Evolutionary conservation across 2,329 filamentous ascomycete genomes (phyloP).

Genomic region (Macrophomina pseudophaseolina): DNA sequence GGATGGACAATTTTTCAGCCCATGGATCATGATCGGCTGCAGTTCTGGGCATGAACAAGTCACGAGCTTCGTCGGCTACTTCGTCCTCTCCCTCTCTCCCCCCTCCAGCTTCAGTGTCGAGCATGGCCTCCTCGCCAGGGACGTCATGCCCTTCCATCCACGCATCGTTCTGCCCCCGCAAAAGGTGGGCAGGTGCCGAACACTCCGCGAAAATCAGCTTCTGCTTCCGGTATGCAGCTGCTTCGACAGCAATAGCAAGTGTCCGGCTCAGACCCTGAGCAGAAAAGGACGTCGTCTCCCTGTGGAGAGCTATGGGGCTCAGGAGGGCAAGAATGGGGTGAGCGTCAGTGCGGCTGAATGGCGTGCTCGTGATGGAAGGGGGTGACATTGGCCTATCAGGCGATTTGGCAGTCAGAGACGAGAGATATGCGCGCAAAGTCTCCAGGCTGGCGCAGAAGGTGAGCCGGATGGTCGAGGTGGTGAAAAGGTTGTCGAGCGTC

Average conservation of each 20-base stretch:
- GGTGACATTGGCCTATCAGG: neutral
- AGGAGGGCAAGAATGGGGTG: slow-evolving; percentile 60
- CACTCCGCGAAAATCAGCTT: slow-evolving; percentile 52
- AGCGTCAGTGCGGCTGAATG: slow-evolving; percentile 32
- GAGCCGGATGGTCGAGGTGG: slow-evolving; percentile 70
- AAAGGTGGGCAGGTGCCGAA: slow-evolving; percentile 22
- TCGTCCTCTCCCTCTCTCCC: slow-evolving; percentile 55
- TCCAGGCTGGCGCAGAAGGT: slow-evolving; percentile 77
- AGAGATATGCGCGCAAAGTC: slow-evolving; percentile 77
- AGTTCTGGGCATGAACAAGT: slow-evolving; percentile 20
- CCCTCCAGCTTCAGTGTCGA: slow-evolving; percentile 52
- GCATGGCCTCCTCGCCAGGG: slow-evolving; percentile 55
- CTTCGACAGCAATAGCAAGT: slow-evolving; percentile 67
- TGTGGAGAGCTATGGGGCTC: slow-evolving; percentile 69
- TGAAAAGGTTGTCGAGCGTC: slow-evolving; percentile 71
- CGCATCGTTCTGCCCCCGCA: neutral
- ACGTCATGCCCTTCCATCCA: slow-evolving; percentile 50
- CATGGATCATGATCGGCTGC: slow-evolving; percentile 41
- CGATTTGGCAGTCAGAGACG: slow-evolving; percentile 45
- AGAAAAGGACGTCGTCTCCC: slow-evolving; percentile 73
- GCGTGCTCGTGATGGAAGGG: neutral
- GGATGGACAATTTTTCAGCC: slow-evolving; percentile 53
- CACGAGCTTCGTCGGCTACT: slow-evolving; percentile 57
- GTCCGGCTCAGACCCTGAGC: slow-evolving; percentile 72
- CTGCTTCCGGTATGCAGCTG: slow-evolving; percentile 50